Percentiles rank a stretch among this genome's conserved stretches.
Conservation (phyloP, 345 rosid genomes). For the Citrus reticulata region DNA sequence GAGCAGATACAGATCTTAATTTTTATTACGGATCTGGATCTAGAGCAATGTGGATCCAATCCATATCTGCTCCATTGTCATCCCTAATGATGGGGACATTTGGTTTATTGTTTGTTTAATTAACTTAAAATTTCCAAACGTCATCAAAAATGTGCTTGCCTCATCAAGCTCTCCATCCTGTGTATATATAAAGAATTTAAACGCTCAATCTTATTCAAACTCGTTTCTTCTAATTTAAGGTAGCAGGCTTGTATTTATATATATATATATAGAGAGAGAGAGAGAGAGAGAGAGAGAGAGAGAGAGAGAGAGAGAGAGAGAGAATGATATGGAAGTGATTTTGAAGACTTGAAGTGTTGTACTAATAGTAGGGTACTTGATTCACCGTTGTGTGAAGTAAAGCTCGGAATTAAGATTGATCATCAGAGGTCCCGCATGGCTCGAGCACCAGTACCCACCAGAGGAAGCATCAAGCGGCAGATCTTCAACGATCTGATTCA, state of each 20-base stretch:
- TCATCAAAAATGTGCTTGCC: neutral
- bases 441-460: neutral
- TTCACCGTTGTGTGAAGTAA: neutral
- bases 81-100: neutral
- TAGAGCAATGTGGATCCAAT: too few species aligned
- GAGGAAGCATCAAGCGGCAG: conserved; percentile 13
- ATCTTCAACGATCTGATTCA: neutral
- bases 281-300: too few species aligned
- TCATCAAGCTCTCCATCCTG: neutral
- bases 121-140: neutral
- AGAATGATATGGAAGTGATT: neutral
- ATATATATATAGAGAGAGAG: too few species aligned
- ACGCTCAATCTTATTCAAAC: neutral
- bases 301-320: too few species aligned
- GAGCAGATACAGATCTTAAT: too few species aligned
- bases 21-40: too few species aligned
- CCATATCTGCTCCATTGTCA: too few species aligned
- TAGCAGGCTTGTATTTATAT: too few species aligned
- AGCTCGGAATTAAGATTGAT: neutral
- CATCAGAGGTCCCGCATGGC: neutral
- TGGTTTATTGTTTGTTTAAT: neutral
- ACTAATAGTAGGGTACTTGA: neutral
- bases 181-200: neutral
- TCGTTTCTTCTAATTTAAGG: neutral
- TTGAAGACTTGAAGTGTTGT: too few species aligned